Evolutionary conservation across 805 yeast genomes (phyloP).

Genomic region (Candida stauntonica): DNA sequence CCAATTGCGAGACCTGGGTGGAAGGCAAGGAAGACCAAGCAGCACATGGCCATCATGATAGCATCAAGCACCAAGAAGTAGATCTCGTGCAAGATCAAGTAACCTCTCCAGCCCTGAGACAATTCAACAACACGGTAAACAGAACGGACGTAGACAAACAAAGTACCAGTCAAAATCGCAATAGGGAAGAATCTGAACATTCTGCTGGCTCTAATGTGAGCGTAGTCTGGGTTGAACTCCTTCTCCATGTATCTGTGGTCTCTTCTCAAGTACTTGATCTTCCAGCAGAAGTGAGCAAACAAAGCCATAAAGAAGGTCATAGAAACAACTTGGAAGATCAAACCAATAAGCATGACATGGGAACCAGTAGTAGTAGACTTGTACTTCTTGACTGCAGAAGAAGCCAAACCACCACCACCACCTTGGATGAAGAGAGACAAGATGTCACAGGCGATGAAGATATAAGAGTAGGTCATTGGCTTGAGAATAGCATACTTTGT

Average conservation of each 20-base stretch:
- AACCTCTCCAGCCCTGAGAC: slow-evolving; percentile 68
- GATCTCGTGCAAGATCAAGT: slow-evolving; percentile 54
- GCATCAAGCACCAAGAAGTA: slow-evolving; percentile 60
- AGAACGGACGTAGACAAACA: slow-evolving; percentile 60
- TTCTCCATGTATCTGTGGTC: slow-evolving; percentile 26
- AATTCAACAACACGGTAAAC: slow-evolving; percentile 71
- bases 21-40: slow-evolving; percentile 42
- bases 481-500: slow-evolving; percentile 43
- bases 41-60: slow-evolving; percentile 52
- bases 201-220: slow-evolving; percentile 31
- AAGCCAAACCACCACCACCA: slow-evolving; percentile 70
- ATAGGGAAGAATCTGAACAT: slow-evolving; percentile 41
- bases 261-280: slow-evolving; percentile 31
- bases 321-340: slow-evolving; percentile 69
- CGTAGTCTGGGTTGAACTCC: slow-evolving; percentile 34
- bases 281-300: slow-evolving; percentile 42
- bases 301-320: slow-evolving; percentile 57
- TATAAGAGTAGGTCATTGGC: slow-evolving; percentile 58
- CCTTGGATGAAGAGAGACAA: slow-evolving; percentile 65
- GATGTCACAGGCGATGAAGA: slow-evolving; percentile 65
- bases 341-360: slow-evolving; percentile 70
- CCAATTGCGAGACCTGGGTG: slow-evolving; percentile 61
- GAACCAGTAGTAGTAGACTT: slow-evolving; percentile 44
- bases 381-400: slow-evolving; percentile 21
- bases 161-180: slow-evolving; percentile 42